Conservation (phyloP, 352 stramenopile species). For the Vaucheria bursata region DNA sequence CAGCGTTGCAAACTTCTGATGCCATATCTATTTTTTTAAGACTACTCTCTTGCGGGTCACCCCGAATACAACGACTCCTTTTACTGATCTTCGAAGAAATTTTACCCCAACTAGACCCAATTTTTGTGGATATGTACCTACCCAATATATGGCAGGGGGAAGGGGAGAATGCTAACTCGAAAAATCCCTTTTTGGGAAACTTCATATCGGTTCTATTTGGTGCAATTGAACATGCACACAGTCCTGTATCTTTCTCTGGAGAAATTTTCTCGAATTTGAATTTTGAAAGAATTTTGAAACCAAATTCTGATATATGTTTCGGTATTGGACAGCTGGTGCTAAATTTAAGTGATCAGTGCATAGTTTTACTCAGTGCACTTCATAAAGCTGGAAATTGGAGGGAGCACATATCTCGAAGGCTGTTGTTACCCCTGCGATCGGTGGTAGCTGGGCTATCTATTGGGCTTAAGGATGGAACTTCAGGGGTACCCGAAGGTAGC, state of each 20-base stretch:
- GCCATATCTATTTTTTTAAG: constrained; percentile 27
- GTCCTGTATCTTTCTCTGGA: too few relatives aligned
- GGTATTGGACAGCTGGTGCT: constrained; percentile 21
- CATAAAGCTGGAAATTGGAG: constrained; percentile 18
- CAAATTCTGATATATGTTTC: too few relatives aligned
- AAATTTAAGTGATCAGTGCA: constrained; percentile 33
- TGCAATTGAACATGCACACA: too few relatives aligned
- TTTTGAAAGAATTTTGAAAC: too few relatives aligned
- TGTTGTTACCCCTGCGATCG: not conserved
- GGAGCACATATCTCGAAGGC: not conserved
- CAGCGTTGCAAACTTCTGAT: constrained; percentile 1
- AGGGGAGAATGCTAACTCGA: too few relatives aligned
- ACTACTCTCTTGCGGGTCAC: constrained; percentile 30
- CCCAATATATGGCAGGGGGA: constrained; percentile 8
- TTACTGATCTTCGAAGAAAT: constrained; percentile 31
- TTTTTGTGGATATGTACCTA: constrained; percentile 22
- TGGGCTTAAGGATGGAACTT: too few relatives aligned
- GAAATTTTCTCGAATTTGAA: too few relatives aligned
- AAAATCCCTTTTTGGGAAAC: too few relatives aligned
- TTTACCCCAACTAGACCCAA: constrained; percentile 23
- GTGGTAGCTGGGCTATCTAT: not conserved
- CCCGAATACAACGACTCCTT: constrained; percentile 37
- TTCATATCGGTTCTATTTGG: too few relatives aligned
- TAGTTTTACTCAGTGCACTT: constrained; percentile 17
- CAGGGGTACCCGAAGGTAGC: too few relatives aligned